phyloP scores from a whole-genome alignment of 306 rosid genomes.

The Cicer arietinum region DNA sequence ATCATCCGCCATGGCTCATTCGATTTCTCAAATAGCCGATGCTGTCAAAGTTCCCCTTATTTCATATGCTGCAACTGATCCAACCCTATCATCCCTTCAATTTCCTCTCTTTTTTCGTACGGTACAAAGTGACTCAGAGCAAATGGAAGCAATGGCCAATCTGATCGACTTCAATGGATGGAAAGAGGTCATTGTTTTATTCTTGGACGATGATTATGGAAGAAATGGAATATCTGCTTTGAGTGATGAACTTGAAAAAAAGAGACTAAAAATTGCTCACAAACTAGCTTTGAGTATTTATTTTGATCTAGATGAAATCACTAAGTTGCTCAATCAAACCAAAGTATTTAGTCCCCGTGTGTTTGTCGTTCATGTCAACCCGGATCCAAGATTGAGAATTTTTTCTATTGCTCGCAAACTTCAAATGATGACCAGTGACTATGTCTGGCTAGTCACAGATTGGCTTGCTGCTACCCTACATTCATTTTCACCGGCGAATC shows the following conservation, averaged over 20 bases:
- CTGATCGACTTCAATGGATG: slow-evolving; percentile 74
- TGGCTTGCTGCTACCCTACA: slow-evolving; percentile 84
- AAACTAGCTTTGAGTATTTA: slow-evolving; percentile 69
- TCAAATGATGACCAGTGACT: slow-evolving; percentile 73
- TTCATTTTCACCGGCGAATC: slow-evolving; percentile 57
- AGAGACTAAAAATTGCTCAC: slow-evolving; percentile 57
- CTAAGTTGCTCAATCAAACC: slow-evolving; percentile 65
- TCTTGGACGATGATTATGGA: slow-evolving; percentile 83
- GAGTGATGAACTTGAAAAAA: slow-evolving; percentile 71
- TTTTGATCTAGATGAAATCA: slow-evolving; percentile 56
- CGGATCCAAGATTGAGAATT: slow-evolving; percentile 74
- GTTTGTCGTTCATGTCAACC: slow-evolving; percentile 78
- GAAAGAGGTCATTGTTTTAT: slow-evolving; percentile 81
- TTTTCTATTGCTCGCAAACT: slow-evolving; percentile 70
- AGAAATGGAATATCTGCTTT: slow-evolving; percentile 82
- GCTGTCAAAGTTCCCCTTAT: slow-evolving; percentile 87
- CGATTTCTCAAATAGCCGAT: slow-evolving; percentile 77
- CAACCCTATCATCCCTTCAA: slow-evolving; percentile 86
- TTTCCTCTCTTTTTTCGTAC: slow-evolving; percentile 86
- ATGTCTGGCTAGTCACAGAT: slow-evolving; percentile 89
- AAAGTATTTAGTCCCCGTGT: slow-evolving; percentile 78
- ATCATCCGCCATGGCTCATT: slow-evolving; percentile 81
- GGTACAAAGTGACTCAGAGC: slow-evolving; percentile 69
- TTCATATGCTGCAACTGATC: slow-evolving; percentile 93
- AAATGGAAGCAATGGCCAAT: slow-evolving; percentile 85